phyloP scores from a whole-genome alignment of 352 stramenopile species.

The Lagenidium giganteum region DNA sequence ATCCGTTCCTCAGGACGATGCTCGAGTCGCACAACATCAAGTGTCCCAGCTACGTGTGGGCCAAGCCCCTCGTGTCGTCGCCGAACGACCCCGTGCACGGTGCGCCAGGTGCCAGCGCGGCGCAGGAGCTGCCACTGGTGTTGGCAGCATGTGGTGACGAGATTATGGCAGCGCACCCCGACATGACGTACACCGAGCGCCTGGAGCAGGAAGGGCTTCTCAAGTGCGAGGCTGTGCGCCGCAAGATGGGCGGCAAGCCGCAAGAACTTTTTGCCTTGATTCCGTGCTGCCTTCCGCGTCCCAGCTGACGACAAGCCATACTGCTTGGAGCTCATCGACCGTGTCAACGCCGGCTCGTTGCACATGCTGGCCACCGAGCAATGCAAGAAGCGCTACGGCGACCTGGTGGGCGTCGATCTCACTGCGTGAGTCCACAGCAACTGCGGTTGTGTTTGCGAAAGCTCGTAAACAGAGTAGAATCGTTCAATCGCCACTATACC shows the following conservation, averaged over 20 bases:
- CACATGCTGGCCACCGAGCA: background rate
- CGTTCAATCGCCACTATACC: too few relatives aligned
- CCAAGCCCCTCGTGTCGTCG: background rate
- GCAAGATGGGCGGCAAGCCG: conserved; percentile 1
- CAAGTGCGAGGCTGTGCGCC: conserved; percentile 9
- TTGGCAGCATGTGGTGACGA: conserved; percentile 9
- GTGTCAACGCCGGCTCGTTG: background rate
- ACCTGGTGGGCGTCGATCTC: conserved; percentile 4
- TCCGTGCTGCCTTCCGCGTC: conserved; percentile 11
- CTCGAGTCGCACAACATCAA: conserved; percentile 4
- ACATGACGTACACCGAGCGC: background rate
- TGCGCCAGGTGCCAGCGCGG: too few relatives aligned
- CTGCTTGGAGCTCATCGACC: conserved; percentile 6
- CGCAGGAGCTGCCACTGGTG: background rate
- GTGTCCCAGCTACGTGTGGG: conserved; percentile 8
- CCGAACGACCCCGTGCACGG: background rate
- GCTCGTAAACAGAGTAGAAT: too few relatives aligned
- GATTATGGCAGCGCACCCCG: background rate
- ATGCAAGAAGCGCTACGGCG: conserved; percentile 6
- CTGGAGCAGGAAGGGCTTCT: conserved; percentile 12
- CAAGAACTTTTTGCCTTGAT: conserved; percentile 8
- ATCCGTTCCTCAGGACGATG: background rate
- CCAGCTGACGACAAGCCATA: conserved; percentile 7
- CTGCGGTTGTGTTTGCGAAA: too few relatives aligned
- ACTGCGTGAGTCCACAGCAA: too few relatives aligned